Evolutionary conservation across 441 rosid genomes (phyloP).

Genomic region (Bruguiera hainesii): DNA sequence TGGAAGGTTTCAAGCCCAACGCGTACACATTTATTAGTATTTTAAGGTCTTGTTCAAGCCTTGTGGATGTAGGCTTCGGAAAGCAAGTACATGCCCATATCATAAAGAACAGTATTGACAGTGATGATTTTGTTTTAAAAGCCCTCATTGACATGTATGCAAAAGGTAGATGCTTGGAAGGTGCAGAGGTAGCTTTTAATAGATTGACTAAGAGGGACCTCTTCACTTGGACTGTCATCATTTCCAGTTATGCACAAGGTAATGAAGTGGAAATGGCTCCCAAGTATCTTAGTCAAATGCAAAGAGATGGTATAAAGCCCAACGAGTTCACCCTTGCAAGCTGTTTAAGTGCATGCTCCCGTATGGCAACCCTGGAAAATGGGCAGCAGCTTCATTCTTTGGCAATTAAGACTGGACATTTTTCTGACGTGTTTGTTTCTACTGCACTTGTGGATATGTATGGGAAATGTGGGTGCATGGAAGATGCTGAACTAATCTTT

Average conservation of each 20-base stretch:
- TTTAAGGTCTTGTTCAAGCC: constrained; percentile 36
- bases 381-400: constrained; percentile 62
- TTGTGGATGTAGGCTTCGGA: constrained; percentile 30
- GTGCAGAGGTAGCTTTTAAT: constrained; percentile 33
- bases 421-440: constrained; percentile 50
- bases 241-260: constrained; percentile 36
- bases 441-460: constrained; percentile 71
- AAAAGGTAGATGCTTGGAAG: constrained; percentile 36
- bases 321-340: constrained; percentile 48
- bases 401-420: constrained; percentile 50
- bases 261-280: constrained; percentile 35
- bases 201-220: constrained; percentile 33
- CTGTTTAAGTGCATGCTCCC: constrained; percentile 42
- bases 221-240: constrained; percentile 38
- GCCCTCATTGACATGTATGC: constrained; percentile 48
- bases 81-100: constrained; percentile 44
- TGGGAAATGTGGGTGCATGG: constrained; percentile 60
- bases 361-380: constrained; percentile 27
- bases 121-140: constrained; percentile 36
- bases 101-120: constrained; percentile 33
- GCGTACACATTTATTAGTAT: constrained; percentile 30
- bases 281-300: constrained; percentile 35
- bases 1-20: constrained; percentile 32
- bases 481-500: constrained; percentile 50
- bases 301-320: constrained; percentile 37